Evolutionary conservation across 2,329 filamentous ascomycete species (phyloP).

Genomic region (Ascochyta rabiei): DNA sequence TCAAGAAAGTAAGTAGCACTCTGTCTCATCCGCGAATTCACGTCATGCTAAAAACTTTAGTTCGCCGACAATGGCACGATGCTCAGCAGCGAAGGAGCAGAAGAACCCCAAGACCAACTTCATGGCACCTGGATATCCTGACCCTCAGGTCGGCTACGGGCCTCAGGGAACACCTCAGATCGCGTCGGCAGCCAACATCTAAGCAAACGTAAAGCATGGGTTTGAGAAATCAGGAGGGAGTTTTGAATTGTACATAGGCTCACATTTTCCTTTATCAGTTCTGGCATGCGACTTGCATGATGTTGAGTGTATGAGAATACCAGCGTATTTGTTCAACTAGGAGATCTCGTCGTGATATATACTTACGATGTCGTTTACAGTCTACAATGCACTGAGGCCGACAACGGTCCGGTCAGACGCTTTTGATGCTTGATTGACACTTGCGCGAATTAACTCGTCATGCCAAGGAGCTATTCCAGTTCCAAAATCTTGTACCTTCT

Average conservation of each 20-base stretch:
- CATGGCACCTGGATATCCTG: conserved; percentile 55
- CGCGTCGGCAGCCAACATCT: conserved; percentile 34
- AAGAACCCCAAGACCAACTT: conserved; percentile 59
- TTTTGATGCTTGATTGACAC: not conserved
- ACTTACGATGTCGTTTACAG: too few relatives aligned
- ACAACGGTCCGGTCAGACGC: not conserved
- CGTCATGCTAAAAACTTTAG: conserved; percentile 54
- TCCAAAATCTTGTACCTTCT: not conserved
- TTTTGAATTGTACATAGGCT: conserved; percentile 41
- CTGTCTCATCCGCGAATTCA: not conserved
- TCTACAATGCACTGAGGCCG: not conserved
- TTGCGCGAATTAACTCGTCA: conserved; percentile 7
- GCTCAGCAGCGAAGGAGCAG: conserved; percentile 84
- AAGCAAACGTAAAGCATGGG: conserved; percentile 19
- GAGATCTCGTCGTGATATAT: not conserved
- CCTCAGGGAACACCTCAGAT: conserved; percentile 26
- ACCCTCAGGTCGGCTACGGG: conserved; percentile 52
- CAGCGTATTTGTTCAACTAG: conserved; percentile 24
- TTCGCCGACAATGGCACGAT: conserved; percentile 97
- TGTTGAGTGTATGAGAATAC: conserved; percentile 33
- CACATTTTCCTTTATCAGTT: conserved; percentile 30
- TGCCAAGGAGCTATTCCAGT: conserved; percentile 7
- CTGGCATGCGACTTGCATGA: conserved; percentile 23
- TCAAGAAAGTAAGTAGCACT: conserved; percentile 77
- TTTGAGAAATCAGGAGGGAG: conserved; percentile 19